Conservation (phyloP, 371 early-diverging fungal genomes). For the Zopfochytrium polystomum region DNA sequence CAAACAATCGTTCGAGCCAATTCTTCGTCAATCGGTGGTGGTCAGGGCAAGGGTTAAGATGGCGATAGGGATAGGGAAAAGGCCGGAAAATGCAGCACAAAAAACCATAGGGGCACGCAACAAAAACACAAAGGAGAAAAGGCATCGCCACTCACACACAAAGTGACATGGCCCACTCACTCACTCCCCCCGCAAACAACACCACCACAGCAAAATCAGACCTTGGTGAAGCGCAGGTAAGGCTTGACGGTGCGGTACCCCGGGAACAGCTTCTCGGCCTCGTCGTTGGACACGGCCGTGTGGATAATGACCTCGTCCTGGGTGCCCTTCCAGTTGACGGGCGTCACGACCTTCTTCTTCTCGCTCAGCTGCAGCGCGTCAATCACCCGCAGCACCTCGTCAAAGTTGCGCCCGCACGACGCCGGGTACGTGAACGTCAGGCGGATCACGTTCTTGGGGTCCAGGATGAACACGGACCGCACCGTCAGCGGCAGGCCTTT, state of each 20-base stretch:
- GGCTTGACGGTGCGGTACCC: slow-evolving; percentile 76
- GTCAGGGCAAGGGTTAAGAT: no score
- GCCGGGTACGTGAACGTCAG: slow-evolving; percentile 83
- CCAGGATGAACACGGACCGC: slow-evolving; percentile 91
- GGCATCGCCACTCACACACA: no score
- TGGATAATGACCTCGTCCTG: slow-evolving; percentile 85
- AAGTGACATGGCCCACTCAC: no score
- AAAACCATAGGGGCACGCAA: no score
- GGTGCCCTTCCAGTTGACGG: slow-evolving; percentile 88
- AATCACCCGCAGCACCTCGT: slow-evolving; percentile 87
- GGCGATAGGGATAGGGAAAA: no score
- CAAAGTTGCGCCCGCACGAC: slow-evolving; percentile 85
- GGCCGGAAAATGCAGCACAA: no score
- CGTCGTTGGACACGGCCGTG: slow-evolving; percentile 75
- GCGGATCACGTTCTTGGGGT: slow-evolving; percentile 87
- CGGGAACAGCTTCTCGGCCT: slow-evolving; percentile 77
- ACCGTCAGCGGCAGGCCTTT: slow-evolving; percentile 92
- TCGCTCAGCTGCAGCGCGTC: slow-evolving; percentile 91
- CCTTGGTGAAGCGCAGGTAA: slow-evolving; percentile 66
- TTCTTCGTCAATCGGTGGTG: no score
- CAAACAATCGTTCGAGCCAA: no score
- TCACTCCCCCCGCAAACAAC: not conserved
- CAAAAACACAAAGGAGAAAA: no score
- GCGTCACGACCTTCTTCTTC: slow-evolving; percentile 83
- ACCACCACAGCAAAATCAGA: not conserved